Conservation (phyloP, 331 rosid species). For the Arachis monticola region DNA sequence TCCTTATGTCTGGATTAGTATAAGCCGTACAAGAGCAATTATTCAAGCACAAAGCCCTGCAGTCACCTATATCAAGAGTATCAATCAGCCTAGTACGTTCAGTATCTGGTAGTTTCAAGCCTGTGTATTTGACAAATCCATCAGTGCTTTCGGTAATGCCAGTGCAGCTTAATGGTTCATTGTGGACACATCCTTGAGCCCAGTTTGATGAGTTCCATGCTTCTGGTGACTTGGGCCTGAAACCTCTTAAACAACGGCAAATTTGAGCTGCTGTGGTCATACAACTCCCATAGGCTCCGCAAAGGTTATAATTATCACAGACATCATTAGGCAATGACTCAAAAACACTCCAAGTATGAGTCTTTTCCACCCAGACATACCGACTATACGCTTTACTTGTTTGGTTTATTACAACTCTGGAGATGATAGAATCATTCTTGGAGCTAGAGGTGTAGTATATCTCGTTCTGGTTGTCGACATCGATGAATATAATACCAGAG, state of each 20-base stretch:
- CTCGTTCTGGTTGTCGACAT: constrained; percentile 37
- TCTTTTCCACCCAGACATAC: constrained; percentile 25
- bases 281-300: neutral
- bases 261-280: neutral
- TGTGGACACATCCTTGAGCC: constrained; percentile 18
- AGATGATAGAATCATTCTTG: neutral
- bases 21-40: neutral
- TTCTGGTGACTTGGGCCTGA: neutral
- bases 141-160: neutral
- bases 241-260: neutral
- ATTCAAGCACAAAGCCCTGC: neutral
- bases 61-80: neutral
- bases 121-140: constrained; percentile 6
- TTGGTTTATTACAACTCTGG: constrained; percentile 38
- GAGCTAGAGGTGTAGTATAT: constrained; percentile 28
- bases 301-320: neutral
- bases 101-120: constrained; percentile 38
- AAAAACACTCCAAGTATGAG: neutral
- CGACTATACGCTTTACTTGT: neutral
- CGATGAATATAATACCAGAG: too few species aligned
- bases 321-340: neutral
- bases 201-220: neutral
- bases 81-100: neutral
- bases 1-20: constrained; percentile 3
- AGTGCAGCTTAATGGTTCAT: constrained; percentile 24